Base-by-base conservation (phyloP, 2,329 filamentous ascomycete genomes). In the Phialophora verrucosa region DNA sequence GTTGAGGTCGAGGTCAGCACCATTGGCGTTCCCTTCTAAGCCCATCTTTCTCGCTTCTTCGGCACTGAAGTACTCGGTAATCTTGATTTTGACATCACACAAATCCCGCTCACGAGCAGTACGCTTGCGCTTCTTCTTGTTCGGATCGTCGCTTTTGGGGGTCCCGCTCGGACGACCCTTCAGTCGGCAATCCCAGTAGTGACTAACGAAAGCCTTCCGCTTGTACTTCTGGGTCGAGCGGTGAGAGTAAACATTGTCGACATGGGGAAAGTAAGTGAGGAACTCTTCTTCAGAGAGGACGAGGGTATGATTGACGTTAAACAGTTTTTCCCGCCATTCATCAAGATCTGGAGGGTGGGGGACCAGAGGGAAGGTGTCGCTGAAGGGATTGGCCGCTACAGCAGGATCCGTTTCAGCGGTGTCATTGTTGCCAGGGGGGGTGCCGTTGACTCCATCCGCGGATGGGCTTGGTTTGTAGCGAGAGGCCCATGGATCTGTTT, bases 71-170 rank as follows among this genome's bases (percentile, higher is more conserved):
- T 91, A 91, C 77, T 93, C 91, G 2, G 90, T 92, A 66, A 93
- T 91, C 77, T 93, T 93, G 76, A 93, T 92, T 79, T 93, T 93
- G 70, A 93, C 91, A 76, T 93, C 90, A 76, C 91, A 94, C n/a
- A 93, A 83, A 78, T 93, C 90, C 12, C 90, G 84, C 76, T 91
- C 88, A 50, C 91, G 83, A n/a, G 89, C 89, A 42, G 85, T 87
- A 29, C 91, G 87, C 78, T 92, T 93, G 44, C 91, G 85, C 77
- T 92, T 93, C 83, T 92, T 93, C 81, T 92, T 93, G 75, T 87
- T 88, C 0, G 91, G 91, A 72, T 93, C 90, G 55, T 90, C 87
- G 0, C 90, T 91, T 76, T 93, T 93, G 20, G 70, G 70, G 3
- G 91, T 93, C 32, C 91, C 91, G 0, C 91, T 88, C 0, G 91